Conservation (phyloP, 805 yeast genomes). For the Isabelozyma rhagii region DNA sequence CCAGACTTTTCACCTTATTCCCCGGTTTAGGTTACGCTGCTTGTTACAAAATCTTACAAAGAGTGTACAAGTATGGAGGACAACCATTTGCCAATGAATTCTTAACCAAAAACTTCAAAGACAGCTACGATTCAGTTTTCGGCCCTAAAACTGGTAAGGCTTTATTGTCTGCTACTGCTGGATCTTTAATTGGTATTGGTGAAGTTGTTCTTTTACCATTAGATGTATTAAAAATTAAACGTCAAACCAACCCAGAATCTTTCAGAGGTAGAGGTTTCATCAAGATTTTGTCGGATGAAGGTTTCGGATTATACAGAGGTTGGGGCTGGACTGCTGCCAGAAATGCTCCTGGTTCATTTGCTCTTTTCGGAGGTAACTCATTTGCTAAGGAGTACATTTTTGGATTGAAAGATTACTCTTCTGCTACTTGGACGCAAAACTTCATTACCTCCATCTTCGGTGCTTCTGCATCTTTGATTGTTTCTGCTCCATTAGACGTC, state of each 20-base stretch:
- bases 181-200: slow-evolving; percentile 95
- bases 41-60: slow-evolving; percentile 89
- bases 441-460: slow-evolving; percentile 93
- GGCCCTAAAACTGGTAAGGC: slow-evolving; percentile 98
- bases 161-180: slow-evolving; percentile 95
- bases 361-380: slow-evolving; percentile 97
- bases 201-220: slow-evolving; percentile 93
- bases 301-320: slow-evolving; percentile 90
- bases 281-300: slow-evolving; percentile 84
- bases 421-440: slow-evolving; percentile 94
- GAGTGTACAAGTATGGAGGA: slow-evolving; percentile 99
- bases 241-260: slow-evolving; percentile 99
- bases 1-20: slow-evolving; percentile 78
- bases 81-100: slow-evolving; percentile 98
- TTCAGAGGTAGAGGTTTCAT: slow-evolving; percentile 97
- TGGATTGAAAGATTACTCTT: slow-evolving; percentile 78
- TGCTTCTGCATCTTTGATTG: slow-evolving; percentile 94
- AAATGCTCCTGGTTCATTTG: slow-evolving; percentile 98
- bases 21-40: slow-evolving; percentile 99
- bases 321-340: slow-evolving; percentile 99
- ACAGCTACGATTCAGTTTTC: slow-evolving; percentile 67
- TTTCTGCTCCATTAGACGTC: slow-evolving; percentile 96
- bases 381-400: slow-evolving; percentile 96
- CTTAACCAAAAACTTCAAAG: slow-evolving; percentile 69
- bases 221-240: slow-evolving; percentile 95